Evolutionary conservation across 805 yeast genomes (phyloP).

Genomic region (Wickerhamiella alocasiicola): DNA sequence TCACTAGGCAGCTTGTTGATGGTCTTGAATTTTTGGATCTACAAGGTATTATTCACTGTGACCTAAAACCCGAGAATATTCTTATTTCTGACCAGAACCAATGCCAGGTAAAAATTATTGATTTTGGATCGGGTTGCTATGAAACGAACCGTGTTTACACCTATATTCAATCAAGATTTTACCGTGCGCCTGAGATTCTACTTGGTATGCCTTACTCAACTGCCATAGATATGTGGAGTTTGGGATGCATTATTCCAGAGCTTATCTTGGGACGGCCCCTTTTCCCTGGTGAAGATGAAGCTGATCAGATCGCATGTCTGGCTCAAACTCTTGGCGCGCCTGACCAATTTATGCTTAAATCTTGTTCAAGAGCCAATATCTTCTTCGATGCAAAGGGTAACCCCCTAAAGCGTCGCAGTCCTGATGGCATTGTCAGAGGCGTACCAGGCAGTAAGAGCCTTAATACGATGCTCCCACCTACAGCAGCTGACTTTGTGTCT

Average conservation of each 20-base stretch:
- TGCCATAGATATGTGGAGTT: constrained; percentile 94
- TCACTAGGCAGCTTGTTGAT: constrained; percentile 43
- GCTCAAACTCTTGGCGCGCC: constrained; percentile 89
- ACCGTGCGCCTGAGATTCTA: constrained; percentile 91
- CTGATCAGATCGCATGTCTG: constrained; percentile 78
- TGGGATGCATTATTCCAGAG: constrained; percentile 94
- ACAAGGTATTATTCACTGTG: constrained; percentile 60
- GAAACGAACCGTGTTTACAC: constrained; percentile 77
- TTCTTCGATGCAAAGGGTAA: constrained; percentile 30
- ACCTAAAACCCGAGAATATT: constrained; percentile 75
- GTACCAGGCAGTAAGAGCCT: constrained; percentile 17
- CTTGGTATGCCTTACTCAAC: constrained; percentile 82
- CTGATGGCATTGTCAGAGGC: constrained; percentile 16
- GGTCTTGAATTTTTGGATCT: constrained; percentile 52
- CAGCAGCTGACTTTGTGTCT: constrained; percentile 36
- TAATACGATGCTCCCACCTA: constrained; percentile 10
- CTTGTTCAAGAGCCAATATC: constrained; percentile 27
- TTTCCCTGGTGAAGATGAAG: constrained; percentile 89
- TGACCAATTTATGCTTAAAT: constrained; percentile 30
- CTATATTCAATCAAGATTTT: constrained; percentile 90
- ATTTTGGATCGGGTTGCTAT: constrained; percentile 51
- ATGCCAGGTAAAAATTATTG: constrained; percentile 54
- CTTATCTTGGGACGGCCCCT: constrained; percentile 84
- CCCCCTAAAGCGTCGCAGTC: constrained; percentile 20
- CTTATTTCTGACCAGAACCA: constrained; percentile 38